A percentile compares a stretch with the other conserved stretches of the same genome.
These are phyloP conservation scores for Acephala macrosclerotiorum DNA, from an alignment of 2,329 filamentous ascomycete species.

Conservation along the genomic window DNA sequence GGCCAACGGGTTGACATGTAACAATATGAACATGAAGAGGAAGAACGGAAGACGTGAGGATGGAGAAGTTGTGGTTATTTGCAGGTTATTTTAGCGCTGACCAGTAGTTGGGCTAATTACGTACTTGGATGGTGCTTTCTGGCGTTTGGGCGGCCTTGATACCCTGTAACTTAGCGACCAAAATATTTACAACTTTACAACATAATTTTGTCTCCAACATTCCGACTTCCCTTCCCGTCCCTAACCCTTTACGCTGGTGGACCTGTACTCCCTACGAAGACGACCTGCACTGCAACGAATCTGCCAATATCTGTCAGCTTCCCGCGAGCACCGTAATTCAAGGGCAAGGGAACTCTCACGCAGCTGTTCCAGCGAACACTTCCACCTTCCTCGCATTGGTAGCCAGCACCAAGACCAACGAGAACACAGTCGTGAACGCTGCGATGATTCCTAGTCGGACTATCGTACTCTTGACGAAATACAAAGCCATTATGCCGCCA, in stretches of 20 bases:
- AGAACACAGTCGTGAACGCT: constrained; percentile 39
- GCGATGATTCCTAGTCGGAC: constrained; percentile 37
- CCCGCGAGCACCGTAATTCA: too few species aligned
- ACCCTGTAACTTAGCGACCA: neutral
- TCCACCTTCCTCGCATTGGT: constrained; percentile 41
- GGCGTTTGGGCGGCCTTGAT: neutral
- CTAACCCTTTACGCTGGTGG: neutral
- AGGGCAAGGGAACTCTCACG: constrained; percentile 35
- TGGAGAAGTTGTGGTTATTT: neutral
- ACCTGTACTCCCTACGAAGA: constrained; percentile 18
- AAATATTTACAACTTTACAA: neutral
- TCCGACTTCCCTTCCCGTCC: neutral
- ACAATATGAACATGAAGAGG: neutral
- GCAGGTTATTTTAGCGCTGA: neutral
- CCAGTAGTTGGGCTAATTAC: neutral
- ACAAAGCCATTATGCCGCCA: constrained; percentile 41
- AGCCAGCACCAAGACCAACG: constrained; percentile 34
- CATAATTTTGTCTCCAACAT: neutral
- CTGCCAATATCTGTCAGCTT: constrained; percentile 1
- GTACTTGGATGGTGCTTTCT: neutral
- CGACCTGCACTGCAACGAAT: constrained; percentile 24
- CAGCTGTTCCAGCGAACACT: constrained; percentile 43
- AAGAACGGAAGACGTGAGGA: neutral
- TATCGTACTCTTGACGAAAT: constrained; percentile 35
- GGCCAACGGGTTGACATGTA: neutral